A percentile compares a stretch with the other conserved stretches of the same genome.
These are phyloP conservation scores for Boletus huronensis DNA, from an alignment of 768 basidiomycete species.

Conservation along the genomic window DNA sequence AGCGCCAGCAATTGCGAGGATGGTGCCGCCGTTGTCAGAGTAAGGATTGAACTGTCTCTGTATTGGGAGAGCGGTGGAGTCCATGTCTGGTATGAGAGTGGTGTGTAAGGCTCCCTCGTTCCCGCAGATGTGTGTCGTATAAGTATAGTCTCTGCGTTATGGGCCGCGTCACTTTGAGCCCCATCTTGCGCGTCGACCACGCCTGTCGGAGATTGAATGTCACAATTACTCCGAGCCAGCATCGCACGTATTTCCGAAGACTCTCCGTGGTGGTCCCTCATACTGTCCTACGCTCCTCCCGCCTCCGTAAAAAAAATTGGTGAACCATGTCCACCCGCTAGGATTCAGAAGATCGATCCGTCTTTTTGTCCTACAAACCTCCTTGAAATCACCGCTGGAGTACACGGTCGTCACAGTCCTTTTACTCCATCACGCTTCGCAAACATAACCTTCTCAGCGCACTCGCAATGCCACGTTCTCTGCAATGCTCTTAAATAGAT, in stretches of 20 bases:
- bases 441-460: not conserved
- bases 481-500: not conserved
- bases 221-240: not conserved
- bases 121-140: not conserved
- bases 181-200: not conserved
- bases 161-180: not conserved
- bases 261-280: not conserved
- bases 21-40: slow-evolving; percentile 92
- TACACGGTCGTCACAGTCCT: too few relatives aligned
- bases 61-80: slow-evolving; percentile 35
- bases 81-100: not conserved
- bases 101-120: not conserved
- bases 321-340: too few relatives aligned
- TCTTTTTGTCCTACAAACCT: too few relatives aligned
- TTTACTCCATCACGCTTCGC: not conserved
- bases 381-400: not conserved
- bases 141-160: not conserved
- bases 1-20: slow-evolving; percentile 90
- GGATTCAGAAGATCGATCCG: too few relatives aligned
- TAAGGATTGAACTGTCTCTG: slow-evolving; percentile 82
- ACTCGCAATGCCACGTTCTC: not conserved
- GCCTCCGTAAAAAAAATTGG: too few relatives aligned
- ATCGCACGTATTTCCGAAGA: not conserved
- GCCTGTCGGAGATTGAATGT: not conserved
- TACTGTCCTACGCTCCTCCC: too few relatives aligned